Percentiles rank a stretch among this genome's conserved stretches.
phyloP scores from a whole-genome alignment of 805 yeast genomes.

The Starmerella sirachaensis region DNA sequence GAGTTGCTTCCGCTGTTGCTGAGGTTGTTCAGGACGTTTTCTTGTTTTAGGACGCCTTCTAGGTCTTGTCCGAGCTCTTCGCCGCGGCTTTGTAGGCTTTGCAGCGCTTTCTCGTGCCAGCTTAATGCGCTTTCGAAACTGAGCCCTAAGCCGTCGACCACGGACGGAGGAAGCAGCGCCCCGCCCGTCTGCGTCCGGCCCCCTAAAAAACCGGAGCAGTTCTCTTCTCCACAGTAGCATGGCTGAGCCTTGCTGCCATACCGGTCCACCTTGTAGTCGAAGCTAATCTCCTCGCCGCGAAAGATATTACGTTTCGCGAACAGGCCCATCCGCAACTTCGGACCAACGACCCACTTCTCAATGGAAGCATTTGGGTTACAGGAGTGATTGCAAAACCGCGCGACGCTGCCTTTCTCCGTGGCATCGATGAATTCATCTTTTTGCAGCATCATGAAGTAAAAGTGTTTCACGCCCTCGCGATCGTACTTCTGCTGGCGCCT shows the following conservation, averaged over 20 bases:
- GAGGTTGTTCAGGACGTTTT: not conserved
- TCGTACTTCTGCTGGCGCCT: constrained; percentile 59
- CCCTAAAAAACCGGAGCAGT: constrained; percentile 87
- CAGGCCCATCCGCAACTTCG: constrained; percentile 84
- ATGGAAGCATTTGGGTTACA: constrained; percentile 92
- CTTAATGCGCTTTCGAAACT: constrained; percentile 48
- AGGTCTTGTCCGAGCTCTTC: constrained; percentile 36
- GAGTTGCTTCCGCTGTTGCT: not conserved
- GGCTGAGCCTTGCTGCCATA: constrained; percentile 92
- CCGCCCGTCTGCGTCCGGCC: constrained; percentile 96
- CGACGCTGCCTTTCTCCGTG: constrained; percentile 74
- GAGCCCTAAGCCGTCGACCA: constrained; percentile 79
- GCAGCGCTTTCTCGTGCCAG: constrained; percentile 23
- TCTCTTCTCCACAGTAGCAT: constrained; percentile 86
- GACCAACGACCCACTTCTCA: constrained; percentile 94
- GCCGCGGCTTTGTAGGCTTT: constrained; percentile 13
- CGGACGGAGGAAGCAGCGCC: constrained; percentile 69
- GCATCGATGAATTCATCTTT: constrained; percentile 92
- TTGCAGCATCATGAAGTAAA: constrained; percentile 92
- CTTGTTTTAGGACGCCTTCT: constrained; percentile 15
- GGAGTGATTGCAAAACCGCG: constrained; percentile 88
- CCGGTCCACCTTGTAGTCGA: constrained; percentile 87
- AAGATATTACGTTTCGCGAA: constrained; percentile 66
- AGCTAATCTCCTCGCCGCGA: constrained; percentile 81
- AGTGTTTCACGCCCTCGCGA: constrained; percentile 54